Evolutionary conservation across 805 yeast genomes (phyloP).

Genomic region (Spathaspora arborariae): DNA sequence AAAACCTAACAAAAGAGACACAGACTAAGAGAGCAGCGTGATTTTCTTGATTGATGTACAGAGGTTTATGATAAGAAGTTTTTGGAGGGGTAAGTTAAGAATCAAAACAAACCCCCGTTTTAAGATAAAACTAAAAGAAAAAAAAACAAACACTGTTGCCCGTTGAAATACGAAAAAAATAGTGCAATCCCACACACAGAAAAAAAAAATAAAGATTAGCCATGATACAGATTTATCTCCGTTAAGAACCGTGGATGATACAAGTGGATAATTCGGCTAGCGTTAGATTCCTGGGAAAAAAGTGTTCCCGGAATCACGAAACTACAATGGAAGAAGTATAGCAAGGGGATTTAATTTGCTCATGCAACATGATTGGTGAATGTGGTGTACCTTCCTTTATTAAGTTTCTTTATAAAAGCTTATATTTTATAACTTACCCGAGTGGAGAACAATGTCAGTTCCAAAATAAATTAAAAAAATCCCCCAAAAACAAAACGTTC

Average conservation of each 20-base stretch:
- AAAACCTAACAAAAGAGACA: too few species aligned
- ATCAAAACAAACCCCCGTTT: neutral
- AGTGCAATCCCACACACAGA: neutral
- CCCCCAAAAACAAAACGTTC: too few species aligned
- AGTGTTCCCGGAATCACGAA: neutral
- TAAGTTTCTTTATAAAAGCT: neutral
- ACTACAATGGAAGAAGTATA: neutral
- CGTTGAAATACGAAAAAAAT: constrained; percentile 1
- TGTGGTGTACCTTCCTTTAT: neutral
- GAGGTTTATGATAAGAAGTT: too few species aligned
- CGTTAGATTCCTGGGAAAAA: neutral
- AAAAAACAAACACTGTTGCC: neutral
- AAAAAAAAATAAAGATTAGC: neutral
- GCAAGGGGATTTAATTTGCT: neutral
- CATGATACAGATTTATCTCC: neutral
- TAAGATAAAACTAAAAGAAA: neutral
- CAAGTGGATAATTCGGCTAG: neutral
- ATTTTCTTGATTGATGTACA: too few species aligned
- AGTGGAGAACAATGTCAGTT: too few species aligned
- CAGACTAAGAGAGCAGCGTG: too few species aligned
- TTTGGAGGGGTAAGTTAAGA: neutral
- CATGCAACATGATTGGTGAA: neutral
- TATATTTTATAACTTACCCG: too few species aligned
- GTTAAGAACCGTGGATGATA: neutral
- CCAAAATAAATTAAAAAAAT: too few species aligned